Base-by-base conservation (phyloP, 352 stramenopile genomes). In the Phytophthora pistaciae region DNA sequence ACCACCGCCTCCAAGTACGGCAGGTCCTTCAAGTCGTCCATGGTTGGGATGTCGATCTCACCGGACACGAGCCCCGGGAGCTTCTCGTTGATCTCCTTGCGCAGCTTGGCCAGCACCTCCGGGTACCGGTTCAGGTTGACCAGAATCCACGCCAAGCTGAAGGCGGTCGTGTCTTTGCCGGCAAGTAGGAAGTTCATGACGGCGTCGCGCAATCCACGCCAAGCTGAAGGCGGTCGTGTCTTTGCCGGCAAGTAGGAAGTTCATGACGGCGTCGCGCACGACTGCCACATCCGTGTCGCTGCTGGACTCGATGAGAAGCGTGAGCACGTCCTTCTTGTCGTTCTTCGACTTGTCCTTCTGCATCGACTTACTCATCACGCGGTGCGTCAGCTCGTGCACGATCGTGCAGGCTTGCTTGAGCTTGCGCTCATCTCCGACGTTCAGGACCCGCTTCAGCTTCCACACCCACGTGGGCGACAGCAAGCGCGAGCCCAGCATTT, bases 131-230 rank as follows among this genome's bases (percentile, higher is more conserved):
- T 81, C 36, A 72, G 64, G 27, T 64, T 67, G 25, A 90, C 85
- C 27, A 90, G 58, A 25, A 84, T 72, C 82, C 82, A 91, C 2
- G 57, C 55, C 40, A 91, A 44, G 10, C 74, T 75, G 53, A 68
- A 72, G 0, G 79, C 60, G 14, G 79, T 87, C 0, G 82, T 84
- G 63, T 91, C 83, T 3, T 79, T 66, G 36, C 83, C 83, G 46
- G 76, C 83, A 27, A 91, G 53, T 36, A 91, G 53, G 52, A 91
- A 84, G 63, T 79, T 86, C 36, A 90, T 72, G 36, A 87, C 71
- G 25, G 89, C 62, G n/a, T n/a, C n/a, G n/a, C n/a, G n/a, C n/a
- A 25, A 84, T 72, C 82, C 82, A 91, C 2, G 57, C 55, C 40
- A 91, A 44, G 10, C 74, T 75, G 53, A 68, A 72, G 0, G 79